Conservation (phyloP, 169 alveolate genomes). For the Fabrea salina region DNA sequence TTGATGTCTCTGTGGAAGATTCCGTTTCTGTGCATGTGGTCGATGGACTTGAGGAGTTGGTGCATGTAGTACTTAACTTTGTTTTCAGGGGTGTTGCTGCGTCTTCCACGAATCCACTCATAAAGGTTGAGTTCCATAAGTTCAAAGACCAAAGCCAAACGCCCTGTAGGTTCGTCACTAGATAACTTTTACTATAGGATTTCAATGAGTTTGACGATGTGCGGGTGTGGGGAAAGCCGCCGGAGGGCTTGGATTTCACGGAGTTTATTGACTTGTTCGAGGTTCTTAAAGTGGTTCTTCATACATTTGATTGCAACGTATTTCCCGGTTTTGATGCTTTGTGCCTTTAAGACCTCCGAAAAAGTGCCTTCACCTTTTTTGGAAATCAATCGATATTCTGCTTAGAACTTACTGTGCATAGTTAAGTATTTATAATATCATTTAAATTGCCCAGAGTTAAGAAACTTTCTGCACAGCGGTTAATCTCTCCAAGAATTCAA, state of each 20-base stretch:
- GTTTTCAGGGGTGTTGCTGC: conserved; percentile 72
- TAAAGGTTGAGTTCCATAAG: conserved; percentile 85
- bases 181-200: conserved; percentile 59
- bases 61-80: conserved; percentile 75
- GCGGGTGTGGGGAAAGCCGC: conserved; percentile 80
- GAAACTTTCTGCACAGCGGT: too few relatives aligned
- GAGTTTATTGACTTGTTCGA: conserved; percentile 82
- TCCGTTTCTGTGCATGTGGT: conserved; percentile 90
- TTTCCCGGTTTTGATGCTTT: conserved; percentile 77
- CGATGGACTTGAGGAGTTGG: conserved; percentile 82
- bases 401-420: conserved; percentile 38
- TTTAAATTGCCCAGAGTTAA: too few relatives aligned
- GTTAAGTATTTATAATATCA: too few relatives aligned
- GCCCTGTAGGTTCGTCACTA: conserved; percentile 90
- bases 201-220: conserved; percentile 84
- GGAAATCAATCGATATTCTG: conserved; percentile 77
- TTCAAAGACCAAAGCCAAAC: conserved; percentile 87
- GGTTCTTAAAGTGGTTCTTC: conserved; percentile 73
- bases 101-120: conserved; percentile 82
- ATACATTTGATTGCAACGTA: conserved; percentile 89
- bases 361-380: conserved; percentile 92
- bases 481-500: too few relatives aligned
- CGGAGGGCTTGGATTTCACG: conserved; percentile 87
- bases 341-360: conserved; percentile 85
- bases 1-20: conserved; percentile 89